Base-by-base conservation (phyloP, 495 filamentous ascomycete species). In the Echria macrotheca region DNA sequence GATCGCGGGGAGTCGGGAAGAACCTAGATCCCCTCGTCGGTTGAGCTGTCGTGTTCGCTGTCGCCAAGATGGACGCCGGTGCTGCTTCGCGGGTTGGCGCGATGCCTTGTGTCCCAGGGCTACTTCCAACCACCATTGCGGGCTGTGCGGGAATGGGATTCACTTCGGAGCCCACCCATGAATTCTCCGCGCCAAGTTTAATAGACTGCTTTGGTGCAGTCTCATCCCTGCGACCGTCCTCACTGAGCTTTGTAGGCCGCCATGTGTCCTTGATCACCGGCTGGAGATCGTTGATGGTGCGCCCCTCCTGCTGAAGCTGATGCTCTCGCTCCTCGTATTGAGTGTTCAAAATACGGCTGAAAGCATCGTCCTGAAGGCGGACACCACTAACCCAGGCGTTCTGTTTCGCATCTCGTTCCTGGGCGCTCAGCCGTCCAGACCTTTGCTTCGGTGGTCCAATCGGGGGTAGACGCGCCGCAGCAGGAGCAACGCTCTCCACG, bases 261-360 rank as follows among this genome's bases (percentile, higher is more conserved):
- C 82, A 87, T 3, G 76, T 82, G 43, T 89, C 84, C 43, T 75
- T 77, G 52, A 85, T 79, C 12, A 61, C 60, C 10, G 77, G 59
- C 44, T 73, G 69, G 12, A 63, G 25, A 49, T 70, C 64, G 6
- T 61, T 43, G 4, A 60, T 11, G 5, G 56, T 49, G 3, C 56
- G 53, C 3, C 67, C 65, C 25, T 62, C 54, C 4, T 59, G 54
- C 21, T 59, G 52, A 11, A 65, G 47, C 5, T 60, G 54, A 37
- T 60, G 61, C 1, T 67, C 61, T 5, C 57, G 56, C 18, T 63
- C 61, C 1, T 52, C 51, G 17, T 40, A 54, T 21, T 67, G 48
- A 4, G 55, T 38, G n/a, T 58, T 55, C 33, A 66, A 44, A 45
- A 60, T 53, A 4, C 54, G 47, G 2, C 23, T 15, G 21, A 68